Base-by-base conservation (phyloP, 2,329 filamentous ascomycete species). In the Colletotrichum sp. region DNA sequence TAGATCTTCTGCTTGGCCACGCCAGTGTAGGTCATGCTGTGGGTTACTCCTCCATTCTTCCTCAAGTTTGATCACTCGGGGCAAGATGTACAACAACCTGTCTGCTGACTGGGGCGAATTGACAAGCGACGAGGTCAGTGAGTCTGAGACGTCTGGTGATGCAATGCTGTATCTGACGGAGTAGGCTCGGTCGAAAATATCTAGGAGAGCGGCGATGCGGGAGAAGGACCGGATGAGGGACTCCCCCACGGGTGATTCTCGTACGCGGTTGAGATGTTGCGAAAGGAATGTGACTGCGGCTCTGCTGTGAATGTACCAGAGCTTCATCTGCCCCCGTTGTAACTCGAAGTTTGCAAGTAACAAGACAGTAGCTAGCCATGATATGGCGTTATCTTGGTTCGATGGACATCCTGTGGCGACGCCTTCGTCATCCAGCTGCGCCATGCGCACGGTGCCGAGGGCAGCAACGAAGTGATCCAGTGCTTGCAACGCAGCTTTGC, bases 31-130 rank as follows among this genome's bases (percentile, higher is more conserved):
- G 10, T 74, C 65, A 16, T 74, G 71, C 18, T 74, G 66, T 1
- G 71, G 71, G 15, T 74, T 70, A 5, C 71, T 72, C n/a, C 57
- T 30, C 71, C 71, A 74, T 32, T 74, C 66, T 24, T 74, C 71
- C 21, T 74, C 71, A 3, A 74, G 59, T 44, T 69, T 44, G 12
- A 74, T 70, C 2, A 74, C 57, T 12, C 32, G 18, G 6, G 71
- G 71, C 10, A 74, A 24, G 6, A 70, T 74, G 44, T 15, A 64
- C 2, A 74, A 39, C 4, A 74, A 44, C 5, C 71, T 30, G 32
- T 74, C 71, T 0, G 65, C 39, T 0, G 65, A 55, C 13, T 74
- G 66, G 1, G 59, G 71, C 6, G 71, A 74, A 32, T 64, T 59
- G 18, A 64, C 24, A 10, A 74, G 59, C 6, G 64, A 69, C 16